Base-by-base conservation (phyloP, 495 filamentous ascomycete species). In the Penicillium subrubescens region DNA sequence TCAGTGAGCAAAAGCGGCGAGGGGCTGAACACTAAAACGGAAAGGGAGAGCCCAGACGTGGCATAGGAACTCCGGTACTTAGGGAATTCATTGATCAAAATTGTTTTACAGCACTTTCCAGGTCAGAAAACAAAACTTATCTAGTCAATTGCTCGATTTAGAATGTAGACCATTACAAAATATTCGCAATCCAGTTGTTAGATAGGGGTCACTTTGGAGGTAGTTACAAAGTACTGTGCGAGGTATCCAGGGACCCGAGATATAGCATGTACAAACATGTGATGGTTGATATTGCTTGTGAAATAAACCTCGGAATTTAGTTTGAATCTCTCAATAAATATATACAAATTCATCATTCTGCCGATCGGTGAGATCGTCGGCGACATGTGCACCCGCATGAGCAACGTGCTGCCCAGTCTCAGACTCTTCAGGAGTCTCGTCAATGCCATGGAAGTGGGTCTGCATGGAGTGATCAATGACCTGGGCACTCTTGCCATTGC, bases 301-400 rank as follows among this genome's bases (percentile, higher is more conserved):
- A 35, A 14, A 56, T 2, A 35, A 39, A 12, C 29, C 5, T 3
- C 29, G 0, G 10, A 15, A 37, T 17, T 17, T 11, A 2, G 15
- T 25, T 12, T 11, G 1, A 17, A 10, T 15, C 14, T 10, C 19
- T 60, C 34, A 62, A 23, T 88, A 87, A 59, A 89, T 83, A 79
- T 88, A 89, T 8, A 89, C 81, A 77, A 89, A 89, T 74, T 90
- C 87, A 65, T 89, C 86, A 67, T 90, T 89, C 76, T 87, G 73
- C 34, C 84, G 70, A 68, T 89, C 87, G 29, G 86, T 89, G 70
- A 88, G 60, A 74, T 89, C 88, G 55, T 76, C 58, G 57, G 85
- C 84, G 12, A 81, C 84, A 39, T 82, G 61, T 50, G 68, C 72
- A 12, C 67, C 81, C 68, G 68, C 74, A 54, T 68, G 68, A 3